These are phyloP conservation scores for Gossypium mustelinum DNA, from an alignment of 345 rosid genomes.

Conservation along the genomic window DNA sequence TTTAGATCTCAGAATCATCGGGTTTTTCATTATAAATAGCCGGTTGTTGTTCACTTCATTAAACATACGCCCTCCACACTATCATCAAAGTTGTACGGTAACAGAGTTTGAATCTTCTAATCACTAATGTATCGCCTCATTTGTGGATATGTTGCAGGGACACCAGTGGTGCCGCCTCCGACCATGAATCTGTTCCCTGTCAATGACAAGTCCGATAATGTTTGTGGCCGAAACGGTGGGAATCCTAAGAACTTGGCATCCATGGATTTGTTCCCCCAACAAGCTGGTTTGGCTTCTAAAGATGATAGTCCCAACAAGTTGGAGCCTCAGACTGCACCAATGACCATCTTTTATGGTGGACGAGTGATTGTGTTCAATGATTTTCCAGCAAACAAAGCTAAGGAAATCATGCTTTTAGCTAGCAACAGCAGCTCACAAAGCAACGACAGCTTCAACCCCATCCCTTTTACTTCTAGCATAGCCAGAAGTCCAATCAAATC, in stretches of 20 bases:
- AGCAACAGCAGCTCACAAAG: constrained; percentile 40
- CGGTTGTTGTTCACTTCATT: too few relatives aligned
- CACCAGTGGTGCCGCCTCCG: constrained; percentile 23
- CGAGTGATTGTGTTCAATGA: constrained; percentile 71
- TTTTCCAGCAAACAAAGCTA: constrained; percentile 74
- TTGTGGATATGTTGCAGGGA: constrained; percentile 28
- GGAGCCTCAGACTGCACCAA: constrained; percentile 46
- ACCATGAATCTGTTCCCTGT: constrained; percentile 68
- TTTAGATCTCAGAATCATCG: background rate
- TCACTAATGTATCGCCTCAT: constrained; percentile 18
- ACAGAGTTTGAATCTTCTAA: constrained; percentile 5
- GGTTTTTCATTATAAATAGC: constrained; percentile 11
- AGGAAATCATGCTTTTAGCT: constrained; percentile 66
- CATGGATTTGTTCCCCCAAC: constrained; percentile 59
- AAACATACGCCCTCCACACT: too few relatives aligned
- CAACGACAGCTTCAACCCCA: constrained; percentile 25
- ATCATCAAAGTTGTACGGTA: too few relatives aligned
- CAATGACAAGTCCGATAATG: constrained; percentile 16
- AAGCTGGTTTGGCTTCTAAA: constrained; percentile 38
- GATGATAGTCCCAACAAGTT: constrained; percentile 30
- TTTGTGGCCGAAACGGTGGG: constrained; percentile 9
- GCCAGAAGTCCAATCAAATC: constrained; percentile 30
- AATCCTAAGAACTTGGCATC: constrained; percentile 30
- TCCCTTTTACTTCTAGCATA: constrained; percentile 18
- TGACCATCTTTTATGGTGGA: constrained; percentile 87